Conservation (phyloP, 2,329 filamentous ascomycete species). For the Pseudocercospora pini-densiflorae region DNA sequence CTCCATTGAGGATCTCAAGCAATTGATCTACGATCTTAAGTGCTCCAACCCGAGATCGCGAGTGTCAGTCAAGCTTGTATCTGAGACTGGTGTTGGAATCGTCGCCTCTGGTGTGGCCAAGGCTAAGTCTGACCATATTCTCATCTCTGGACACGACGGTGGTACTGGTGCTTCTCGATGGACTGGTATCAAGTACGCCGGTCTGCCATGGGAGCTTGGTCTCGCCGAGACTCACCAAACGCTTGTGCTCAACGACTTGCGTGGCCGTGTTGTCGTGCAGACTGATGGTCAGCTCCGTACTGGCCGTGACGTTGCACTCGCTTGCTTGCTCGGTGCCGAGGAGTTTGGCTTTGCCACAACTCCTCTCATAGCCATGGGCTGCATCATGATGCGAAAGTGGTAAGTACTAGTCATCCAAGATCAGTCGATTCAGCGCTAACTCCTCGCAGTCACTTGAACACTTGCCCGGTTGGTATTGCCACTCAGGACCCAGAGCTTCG, state of each 20-base stretch:
- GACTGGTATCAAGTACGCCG: constrained; percentile 99
- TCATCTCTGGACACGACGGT: constrained; percentile 96
- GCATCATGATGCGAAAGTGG: constrained; percentile 90
- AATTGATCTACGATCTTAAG: constrained; percentile 96
- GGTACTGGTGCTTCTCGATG: constrained; percentile 95
- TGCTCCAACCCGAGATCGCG: constrained; percentile 91
- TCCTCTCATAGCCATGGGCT: constrained; percentile 94
- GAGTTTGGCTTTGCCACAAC: constrained; percentile 97
- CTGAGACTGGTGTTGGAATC: constrained; percentile 95
- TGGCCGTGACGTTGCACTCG: constrained; percentile 90
- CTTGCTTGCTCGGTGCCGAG: constrained; percentile 93
- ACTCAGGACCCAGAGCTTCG: constrained; percentile 94
- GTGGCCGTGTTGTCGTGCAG: constrained; percentile 93
- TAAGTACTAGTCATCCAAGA: constrained; percentile 11
- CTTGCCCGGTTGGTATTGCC: constrained; percentile 90
- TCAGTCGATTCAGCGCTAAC: background rate
- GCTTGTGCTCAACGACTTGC: constrained; percentile 90
- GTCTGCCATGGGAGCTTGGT: constrained; percentile 95
- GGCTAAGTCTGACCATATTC: constrained; percentile 93
- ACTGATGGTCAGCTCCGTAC: constrained; percentile 94
- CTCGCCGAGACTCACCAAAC: constrained; percentile 98
- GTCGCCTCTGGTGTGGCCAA: constrained; percentile 97
- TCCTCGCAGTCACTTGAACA: constrained; percentile 60
- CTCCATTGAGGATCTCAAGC: constrained; percentile 97
- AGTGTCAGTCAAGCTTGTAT: constrained; percentile 96